Evolutionary conservation across 129 eudicot species (phyloP).

Genomic region (Erigeron canadensis): DNA sequence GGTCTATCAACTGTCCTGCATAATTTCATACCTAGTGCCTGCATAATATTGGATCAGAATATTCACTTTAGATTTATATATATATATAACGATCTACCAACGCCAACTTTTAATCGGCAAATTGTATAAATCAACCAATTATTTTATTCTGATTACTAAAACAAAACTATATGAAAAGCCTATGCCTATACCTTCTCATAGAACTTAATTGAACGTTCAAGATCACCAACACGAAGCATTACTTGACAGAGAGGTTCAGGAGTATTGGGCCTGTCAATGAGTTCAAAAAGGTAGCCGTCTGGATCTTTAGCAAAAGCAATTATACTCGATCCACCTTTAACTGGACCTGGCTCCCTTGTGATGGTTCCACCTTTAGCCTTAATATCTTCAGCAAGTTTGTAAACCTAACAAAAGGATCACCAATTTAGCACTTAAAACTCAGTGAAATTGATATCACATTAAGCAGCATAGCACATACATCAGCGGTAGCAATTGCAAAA

Average conservation of each 20-base stretch:
- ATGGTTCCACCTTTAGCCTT: constrained; percentile 81
- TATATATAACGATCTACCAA: not conserved
- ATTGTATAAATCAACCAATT: not conserved
- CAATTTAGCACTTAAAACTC: constrained; percentile 10
- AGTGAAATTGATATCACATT: not conserved
- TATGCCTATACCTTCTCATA: constrained; percentile 62
- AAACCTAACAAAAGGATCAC: constrained; percentile 39
- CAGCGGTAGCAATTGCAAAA: constrained; percentile 86
- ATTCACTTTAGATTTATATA: constrained; percentile 13
- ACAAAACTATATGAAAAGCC: not conserved
- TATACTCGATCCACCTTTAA: constrained; percentile 73
- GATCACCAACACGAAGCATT: constrained; percentile 99
- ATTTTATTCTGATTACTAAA: not conserved
- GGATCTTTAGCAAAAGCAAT: constrained; percentile 98
- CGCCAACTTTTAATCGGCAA: too few relatives aligned
- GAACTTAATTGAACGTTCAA: constrained; percentile 85
- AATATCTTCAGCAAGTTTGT: constrained; percentile 63
- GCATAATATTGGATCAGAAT: constrained; percentile 15
- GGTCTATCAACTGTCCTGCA: constrained; percentile 74
- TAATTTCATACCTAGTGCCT: constrained; percentile 89
- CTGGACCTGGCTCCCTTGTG: constrained; percentile 88
- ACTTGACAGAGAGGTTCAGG: constrained; percentile 98
- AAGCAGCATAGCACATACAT: constrained; percentile 46
- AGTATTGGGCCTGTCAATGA: constrained; percentile 69
- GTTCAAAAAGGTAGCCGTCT: constrained; percentile 90